These are phyloP conservation scores for Fusarium compactum DNA, from an alignment of 2,329 filamentous ascomycete genomes.

Conservation along the genomic window DNA sequence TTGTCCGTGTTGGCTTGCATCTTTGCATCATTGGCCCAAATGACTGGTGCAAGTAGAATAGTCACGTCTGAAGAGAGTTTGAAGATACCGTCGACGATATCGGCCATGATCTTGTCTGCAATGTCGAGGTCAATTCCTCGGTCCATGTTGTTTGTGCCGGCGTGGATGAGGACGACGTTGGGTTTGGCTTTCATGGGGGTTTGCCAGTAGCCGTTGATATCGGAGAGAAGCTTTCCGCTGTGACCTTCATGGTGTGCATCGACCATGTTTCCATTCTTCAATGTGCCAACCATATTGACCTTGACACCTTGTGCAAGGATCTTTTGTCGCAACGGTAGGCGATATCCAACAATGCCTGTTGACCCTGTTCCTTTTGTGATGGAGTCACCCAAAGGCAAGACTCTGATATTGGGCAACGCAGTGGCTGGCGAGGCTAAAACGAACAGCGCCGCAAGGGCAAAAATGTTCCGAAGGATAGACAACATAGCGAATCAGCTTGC, in stretches of 20 bases:
- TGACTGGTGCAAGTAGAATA: conserved; percentile 26
- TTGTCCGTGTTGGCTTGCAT: conserved; percentile 35
- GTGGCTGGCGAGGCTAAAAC: background rate
- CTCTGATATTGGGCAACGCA: conserved; percentile 26
- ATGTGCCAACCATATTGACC: conserved; percentile 27
- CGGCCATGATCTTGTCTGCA: background rate
- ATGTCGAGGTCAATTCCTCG: conserved; percentile 15
- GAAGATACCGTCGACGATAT: conserved; percentile 28
- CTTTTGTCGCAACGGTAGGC: conserved; percentile 11
- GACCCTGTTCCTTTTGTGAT: conserved; percentile 38
- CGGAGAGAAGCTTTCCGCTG: conserved; percentile 23
- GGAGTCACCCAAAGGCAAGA: conserved; percentile 30
- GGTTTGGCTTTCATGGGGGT: conserved; percentile 27
- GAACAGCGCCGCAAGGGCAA: background rate
- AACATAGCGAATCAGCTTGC: conserved; percentile 4
- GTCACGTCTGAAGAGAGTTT: conserved; percentile 28
- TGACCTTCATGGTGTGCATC: conserved; percentile 33
- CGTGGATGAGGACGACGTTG: conserved; percentile 33
- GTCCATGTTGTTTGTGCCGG: conserved; percentile 39
- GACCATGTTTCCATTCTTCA: conserved; percentile 23
- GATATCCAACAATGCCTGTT: conserved; percentile 22
- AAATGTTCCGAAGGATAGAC: background rate
- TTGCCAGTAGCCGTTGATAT: conserved; percentile 32
- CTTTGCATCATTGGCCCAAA: conserved; percentile 28
- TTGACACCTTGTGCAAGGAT: conserved; percentile 12